Evolutionary conservation across 192 early-diverging fungal species (phyloP), one percentile per base, ranked within the genome.

Genomic region (Umbelopsis sp.): DNA sequence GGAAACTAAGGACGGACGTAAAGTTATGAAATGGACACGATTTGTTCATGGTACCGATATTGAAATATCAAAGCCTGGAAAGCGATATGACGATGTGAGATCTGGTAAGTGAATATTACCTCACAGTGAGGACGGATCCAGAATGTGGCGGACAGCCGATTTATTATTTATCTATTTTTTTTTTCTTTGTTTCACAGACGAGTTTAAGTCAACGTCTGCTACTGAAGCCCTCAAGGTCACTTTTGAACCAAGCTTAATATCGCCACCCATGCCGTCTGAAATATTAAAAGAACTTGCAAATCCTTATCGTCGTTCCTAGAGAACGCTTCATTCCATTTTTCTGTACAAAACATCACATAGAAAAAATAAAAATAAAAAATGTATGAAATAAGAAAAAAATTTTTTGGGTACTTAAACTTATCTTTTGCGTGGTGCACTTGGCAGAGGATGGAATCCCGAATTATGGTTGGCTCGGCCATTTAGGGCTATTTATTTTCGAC

Each of bases 31-130:
- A 25, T 82, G 77, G 74, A 44, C 66, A 72, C 59, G 81, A 32
- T 82, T 77, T 74, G 78, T 82, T 21, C 69, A 73, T n/a, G 73
- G 73, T 17, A 77, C 71, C 20, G 72, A 82, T 22, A 72, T 79
- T 25, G 74, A 77, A 66, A 80, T 82, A 22, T 71, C 74, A 26
- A 79, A 80, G 49, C 77, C 77, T 31, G 21, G 21, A 11, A 45
- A 69, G 56, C 74, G 74, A 77, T 73, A 76, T 25, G 65, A 82
- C 22, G 72, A 73, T 66, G 47, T 47, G 44, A 54, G 71, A 68
- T 70, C 71, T 45, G 79, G 79, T 80, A 73, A 70, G 66, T 29
- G 31, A 14, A 17, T 7, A 36, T 11, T 14, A 32, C 31, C 26
- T 25, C 29, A 36, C 3, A 11, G 17, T 56, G 24, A 59, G 41